phyloP scores from a whole-genome alignment of 2,329 filamentous ascomycete genomes.

The Ciborinia camelliae region DNA sequence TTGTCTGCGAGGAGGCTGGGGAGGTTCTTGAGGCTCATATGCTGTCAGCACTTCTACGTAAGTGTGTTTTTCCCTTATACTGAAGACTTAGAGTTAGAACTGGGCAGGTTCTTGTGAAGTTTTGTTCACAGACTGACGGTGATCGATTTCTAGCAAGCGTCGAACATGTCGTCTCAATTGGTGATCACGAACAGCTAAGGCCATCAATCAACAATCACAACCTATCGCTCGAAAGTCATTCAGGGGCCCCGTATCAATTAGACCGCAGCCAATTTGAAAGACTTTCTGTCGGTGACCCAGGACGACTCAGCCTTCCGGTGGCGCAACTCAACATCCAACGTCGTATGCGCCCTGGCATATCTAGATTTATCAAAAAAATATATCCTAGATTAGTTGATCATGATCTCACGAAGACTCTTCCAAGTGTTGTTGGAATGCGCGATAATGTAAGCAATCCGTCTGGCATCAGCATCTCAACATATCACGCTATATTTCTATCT shows the following conservation, averaged over 20 bases:
- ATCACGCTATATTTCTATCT: background rate
- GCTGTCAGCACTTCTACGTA: conserved; percentile 37
- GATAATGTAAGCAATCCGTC: conserved; percentile 20
- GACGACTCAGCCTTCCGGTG: conserved; percentile 27
- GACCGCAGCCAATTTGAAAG: conserved; percentile 35
- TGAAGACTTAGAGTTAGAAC: background rate
- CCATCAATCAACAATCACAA: conserved; percentile 35
- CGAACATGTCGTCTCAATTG: conserved; percentile 44
- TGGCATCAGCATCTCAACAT: background rate
- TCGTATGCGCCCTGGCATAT: conserved; percentile 35
- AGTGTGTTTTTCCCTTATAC: background rate
- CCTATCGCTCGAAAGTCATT: conserved; percentile 35
- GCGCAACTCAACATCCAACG: conserved; percentile 33
- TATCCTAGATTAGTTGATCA: conserved; percentile 33
- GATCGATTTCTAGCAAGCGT: conserved; percentile 32
- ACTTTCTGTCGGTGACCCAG: conserved; percentile 25
- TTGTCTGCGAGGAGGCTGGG: conserved; percentile 45
- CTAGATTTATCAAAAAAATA: conserved; percentile 28
- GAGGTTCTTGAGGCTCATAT: conserved; percentile 44
- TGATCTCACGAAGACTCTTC: conserved; percentile 20
- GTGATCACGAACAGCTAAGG: conserved; percentile 45
- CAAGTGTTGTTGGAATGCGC: conserved; percentile 33
- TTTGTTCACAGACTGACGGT: background rate
- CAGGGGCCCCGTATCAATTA: conserved; percentile 28
- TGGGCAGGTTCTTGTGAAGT: background rate